A percentile compares a stretch with the other conserved stretches of the same genome.
phyloP scores from a whole-genome alignment of 1,284 basidiomycete genomes.

The Leccinum proliferum region DNA sequence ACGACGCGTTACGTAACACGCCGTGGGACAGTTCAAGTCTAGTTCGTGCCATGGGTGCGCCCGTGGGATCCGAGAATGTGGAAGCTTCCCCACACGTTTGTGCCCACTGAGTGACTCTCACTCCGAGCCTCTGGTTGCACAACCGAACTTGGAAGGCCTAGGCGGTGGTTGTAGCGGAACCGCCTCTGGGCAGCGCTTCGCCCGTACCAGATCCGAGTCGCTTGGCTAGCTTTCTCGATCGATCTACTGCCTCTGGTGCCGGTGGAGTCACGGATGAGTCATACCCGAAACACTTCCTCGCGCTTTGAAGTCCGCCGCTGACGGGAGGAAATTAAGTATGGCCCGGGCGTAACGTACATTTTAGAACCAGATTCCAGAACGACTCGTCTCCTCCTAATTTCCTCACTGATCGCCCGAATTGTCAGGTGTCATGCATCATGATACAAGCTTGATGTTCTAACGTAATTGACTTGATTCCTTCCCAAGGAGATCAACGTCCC shows the following conservation, averaged over 20 bases:
- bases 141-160: neutral
- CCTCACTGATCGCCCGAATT: neutral
- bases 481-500: neutral
- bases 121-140: neutral
- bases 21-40: too few relatives aligned
- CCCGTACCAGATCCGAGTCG: neutral
- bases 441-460: neutral
- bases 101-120: neutral
- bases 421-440: neutral
- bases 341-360: too few relatives aligned
- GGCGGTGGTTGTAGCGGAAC: neutral
- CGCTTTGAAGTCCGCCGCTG: neutral
- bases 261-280: neutral
- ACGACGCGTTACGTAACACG: too few relatives aligned
- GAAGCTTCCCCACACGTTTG: neutral
- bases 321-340: neutral
- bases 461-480: neutral
- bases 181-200: neutral
- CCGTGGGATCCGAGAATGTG: neutral
- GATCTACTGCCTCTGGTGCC: neutral
- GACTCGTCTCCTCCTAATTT: neutral
- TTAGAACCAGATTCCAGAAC: neutral
- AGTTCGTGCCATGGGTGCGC: neutral
- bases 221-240: neutral
- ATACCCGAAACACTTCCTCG: neutral